Percentiles rank a stretch among this genome's conserved stretches.
These are phyloP conservation scores for Violaceomyces palustris DNA, from an alignment of 1,284 basidiomycete species.

Conservation along the genomic window DNA sequence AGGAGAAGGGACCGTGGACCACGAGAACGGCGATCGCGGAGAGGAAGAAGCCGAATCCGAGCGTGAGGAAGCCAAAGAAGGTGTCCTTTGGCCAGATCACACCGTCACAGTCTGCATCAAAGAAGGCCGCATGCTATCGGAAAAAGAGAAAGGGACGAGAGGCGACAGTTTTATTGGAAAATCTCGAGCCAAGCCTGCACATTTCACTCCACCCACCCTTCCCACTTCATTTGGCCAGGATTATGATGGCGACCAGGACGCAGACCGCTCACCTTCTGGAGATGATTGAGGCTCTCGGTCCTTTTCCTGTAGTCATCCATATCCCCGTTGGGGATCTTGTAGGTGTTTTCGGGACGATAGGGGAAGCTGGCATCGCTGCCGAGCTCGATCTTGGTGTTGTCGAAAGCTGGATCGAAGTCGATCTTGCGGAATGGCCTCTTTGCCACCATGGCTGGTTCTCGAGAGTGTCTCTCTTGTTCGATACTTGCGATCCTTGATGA, in stretches of 20 bases:
- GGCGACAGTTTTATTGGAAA: neutral
- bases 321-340: constrained; percentile 24
- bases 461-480: no score
- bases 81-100: constrained; percentile 60
- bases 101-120: constrained; percentile 58
- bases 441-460: no score
- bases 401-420: constrained; percentile 28
- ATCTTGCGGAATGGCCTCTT: no score
- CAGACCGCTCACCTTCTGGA: constrained; percentile 50
- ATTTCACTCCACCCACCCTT: neutral
- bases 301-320: constrained; percentile 23
- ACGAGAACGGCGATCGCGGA: constrained; percentile 53
- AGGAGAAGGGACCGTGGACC: constrained; percentile 52
- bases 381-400: constrained; percentile 22
- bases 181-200: neutral
- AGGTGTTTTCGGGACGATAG: constrained; percentile 34
- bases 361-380: constrained; percentile 22
- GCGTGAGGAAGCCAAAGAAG: constrained; percentile 57
- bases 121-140: constrained; percentile 57
- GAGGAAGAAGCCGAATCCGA: constrained; percentile 57
- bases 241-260: neutral
- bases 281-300: constrained; percentile 29
- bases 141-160: neutral
- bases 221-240: neutral
- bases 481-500: no score